phyloP scores from a whole-genome alignment of 495 filamentous ascomycete genomes.

The Aspergillus sclerotiicarbonarius region DNA sequence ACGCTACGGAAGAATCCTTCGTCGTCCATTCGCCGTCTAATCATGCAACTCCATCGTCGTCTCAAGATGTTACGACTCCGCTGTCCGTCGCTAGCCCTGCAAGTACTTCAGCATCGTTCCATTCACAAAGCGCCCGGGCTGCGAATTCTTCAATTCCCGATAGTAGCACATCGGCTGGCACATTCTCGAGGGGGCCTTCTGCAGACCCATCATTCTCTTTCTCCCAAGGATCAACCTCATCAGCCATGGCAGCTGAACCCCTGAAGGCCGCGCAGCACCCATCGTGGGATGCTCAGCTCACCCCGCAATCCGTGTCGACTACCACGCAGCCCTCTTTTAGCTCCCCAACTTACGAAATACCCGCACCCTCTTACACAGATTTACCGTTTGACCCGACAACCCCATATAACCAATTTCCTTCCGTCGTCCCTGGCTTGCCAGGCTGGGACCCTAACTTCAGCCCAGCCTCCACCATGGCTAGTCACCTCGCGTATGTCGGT shows the following conservation, averaged over 20 bases:
- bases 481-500: slow-evolving; percentile 40
- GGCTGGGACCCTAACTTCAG: slow-evolving; percentile 48
- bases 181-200: slow-evolving; percentile 39
- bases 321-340: slow-evolving; percentile 22
- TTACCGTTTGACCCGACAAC: slow-evolving; percentile 40
- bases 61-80: slow-evolving; percentile 44
- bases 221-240: slow-evolving; percentile 25
- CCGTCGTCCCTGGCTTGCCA: slow-evolving; percentile 44
- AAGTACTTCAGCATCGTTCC: slow-evolving; percentile 39
- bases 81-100: slow-evolving; percentile 51
- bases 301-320: slow-evolving; percentile 17
- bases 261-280: slow-evolving; percentile 21
- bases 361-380: slow-evolving; percentile 28
- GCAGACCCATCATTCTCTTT: slow-evolving; percentile 33
- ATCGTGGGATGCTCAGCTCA: slow-evolving; percentile 21
- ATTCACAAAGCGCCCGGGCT: slow-evolving; percentile 32
- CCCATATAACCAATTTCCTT: slow-evolving; percentile 46
- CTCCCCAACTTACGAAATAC: slow-evolving; percentile 22
- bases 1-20: slow-evolving; percentile 66
- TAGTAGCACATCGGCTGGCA: slow-evolving; percentile 28
- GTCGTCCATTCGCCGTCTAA: slow-evolving; percentile 62
- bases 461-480: slow-evolving; percentile 42
- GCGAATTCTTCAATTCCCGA: slow-evolving; percentile 32
- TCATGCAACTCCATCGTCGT: slow-evolving; percentile 45
- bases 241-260: slow-evolving; percentile 18